A percentile compares a stretch with the other conserved stretches of the same genome.
phyloP scores from a whole-genome alignment of 2,329 filamentous ascomycete species.

The Trichoderma afroharzianum region DNA sequence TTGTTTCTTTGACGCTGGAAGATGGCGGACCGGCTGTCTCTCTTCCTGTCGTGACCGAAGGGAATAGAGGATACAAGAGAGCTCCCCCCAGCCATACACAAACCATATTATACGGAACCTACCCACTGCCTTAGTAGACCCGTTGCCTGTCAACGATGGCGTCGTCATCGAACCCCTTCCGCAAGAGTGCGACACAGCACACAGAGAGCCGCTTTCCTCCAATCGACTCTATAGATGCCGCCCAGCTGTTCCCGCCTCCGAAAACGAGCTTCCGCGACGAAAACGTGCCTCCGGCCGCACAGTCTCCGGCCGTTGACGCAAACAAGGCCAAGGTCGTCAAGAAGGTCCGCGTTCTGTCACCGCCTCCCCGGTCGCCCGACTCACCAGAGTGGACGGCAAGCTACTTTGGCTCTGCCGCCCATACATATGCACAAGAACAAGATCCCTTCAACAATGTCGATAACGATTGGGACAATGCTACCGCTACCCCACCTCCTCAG shows the following conservation, averaged over 20 bases:
- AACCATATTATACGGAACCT: not conserved
- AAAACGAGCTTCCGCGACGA: slow-evolving; percentile 16
- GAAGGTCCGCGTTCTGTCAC: slow-evolving; percentile 64
- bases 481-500: slow-evolving; percentile 25
- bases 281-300: not conserved
- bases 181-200: slow-evolving; percentile 20
- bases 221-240: slow-evolving; percentile 19
- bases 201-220: slow-evolving; percentile 11
- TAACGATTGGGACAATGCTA: slow-evolving; percentile 28
- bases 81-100: not conserved
- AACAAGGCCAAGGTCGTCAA: slow-evolving; percentile 54
- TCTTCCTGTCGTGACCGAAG: slow-evolving; percentile 15
- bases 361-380: slow-evolving; percentile 58
- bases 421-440: slow-evolving; percentile 17
- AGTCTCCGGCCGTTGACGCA: slow-evolving; percentile 16
- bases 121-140: not conserved
- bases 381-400: slow-evolving; percentile 37
- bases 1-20: not conserved
- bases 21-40: slow-evolving; percentile 11
- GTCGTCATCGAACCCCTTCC: slow-evolving; percentile 26
- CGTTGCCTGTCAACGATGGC: slow-evolving; percentile 13
- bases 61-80: not conserved
- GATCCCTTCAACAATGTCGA: slow-evolving; percentile 34
- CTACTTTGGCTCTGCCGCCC: slow-evolving; percentile 1
- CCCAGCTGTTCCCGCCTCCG: slow-evolving; percentile 16